Base-by-base conservation (phyloP, 2,329 filamentous ascomycete species). In the Hirsutella minnesotensis region DNA sequence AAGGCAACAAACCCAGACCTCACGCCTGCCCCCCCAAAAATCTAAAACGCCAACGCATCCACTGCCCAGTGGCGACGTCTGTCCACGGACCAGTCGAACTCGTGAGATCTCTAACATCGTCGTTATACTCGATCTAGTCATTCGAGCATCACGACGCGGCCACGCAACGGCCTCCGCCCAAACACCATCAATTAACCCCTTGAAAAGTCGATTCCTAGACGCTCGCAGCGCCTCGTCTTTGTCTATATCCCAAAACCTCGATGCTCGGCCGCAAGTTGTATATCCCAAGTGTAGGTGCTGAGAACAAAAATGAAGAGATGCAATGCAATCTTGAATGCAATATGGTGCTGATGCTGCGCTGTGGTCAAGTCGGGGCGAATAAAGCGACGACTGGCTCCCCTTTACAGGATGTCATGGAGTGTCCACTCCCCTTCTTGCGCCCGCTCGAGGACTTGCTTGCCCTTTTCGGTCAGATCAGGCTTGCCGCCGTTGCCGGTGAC, bases 391-490 rank as follows among this genome's bases (percentile, higher is more conserved):
- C 18, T 9, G 15, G 5, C 2, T 8, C n/a, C 22, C 3, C 19
- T 16, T 29, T 57, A 65, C 45, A 70, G 42, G 34, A 75, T 58
- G 38, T 61, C 70, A 4, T 67, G 60, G 35, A 74, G 58, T 42
- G 60, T 63, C 73, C 73, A 77, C 19, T 75, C 68, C 30, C 61
- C 66, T 53, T 67, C 67, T 51, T 77, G 73, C 9, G 73, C 71
- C 34, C 68, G 63, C 46, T 70, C 66, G 3, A 77, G 63, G 7
- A 75, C 65, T 52, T 65, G 56, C 4, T 57, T 64, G 18, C 73
- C 73, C 59, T 72, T 74, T 3, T 72, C 70, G 4, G 71, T 75
- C 47, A 77, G 64, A 34, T 73, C 68, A 1, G 73, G 73, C 56
- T 70, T 71, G 44, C 73, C 73, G 39, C 41, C 69, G 46, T 75